These are phyloP conservation scores for Lactarius deliciosus DNA, from an alignment of 768 basidiomycete genomes.

Conservation along the genomic window DNA sequence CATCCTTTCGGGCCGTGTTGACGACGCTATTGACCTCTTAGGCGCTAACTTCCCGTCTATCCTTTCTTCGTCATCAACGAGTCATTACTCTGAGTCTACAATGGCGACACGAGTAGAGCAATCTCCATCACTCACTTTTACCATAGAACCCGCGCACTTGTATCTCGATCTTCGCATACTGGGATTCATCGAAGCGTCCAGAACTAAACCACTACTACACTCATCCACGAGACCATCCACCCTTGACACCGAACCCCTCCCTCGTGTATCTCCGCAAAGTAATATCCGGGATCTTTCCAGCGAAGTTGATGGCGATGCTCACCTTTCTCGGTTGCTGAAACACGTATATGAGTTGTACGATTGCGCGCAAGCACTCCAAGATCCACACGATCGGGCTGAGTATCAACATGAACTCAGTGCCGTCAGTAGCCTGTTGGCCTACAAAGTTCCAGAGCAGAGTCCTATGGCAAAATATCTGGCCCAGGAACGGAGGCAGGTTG, in stretches of 20 bases:
- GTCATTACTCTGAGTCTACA: not conserved
- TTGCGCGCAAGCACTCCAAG: conserved; percentile 54
- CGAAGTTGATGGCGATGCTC: conserved; percentile 38
- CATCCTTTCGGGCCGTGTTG: conserved; percentile 75
- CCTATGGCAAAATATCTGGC: conserved; percentile 73
- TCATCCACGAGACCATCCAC: conserved; percentile 27
- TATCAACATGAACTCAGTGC: conserved; percentile 72
- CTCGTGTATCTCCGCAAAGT: conserved; percentile 23
- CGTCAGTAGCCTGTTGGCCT: conserved; percentile 81
- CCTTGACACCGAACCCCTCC: conserved; percentile 24
- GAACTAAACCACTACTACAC: conserved; percentile 63
- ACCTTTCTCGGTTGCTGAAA: conserved; percentile 50
- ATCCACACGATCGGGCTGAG: conserved; percentile 52
- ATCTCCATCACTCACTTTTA: conserved; percentile 48
- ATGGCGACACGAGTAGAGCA: conserved; percentile 22
- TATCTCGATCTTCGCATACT: conserved; percentile 84
- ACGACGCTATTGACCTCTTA: conserved; percentile 64
- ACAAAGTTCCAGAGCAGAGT: conserved; percentile 75
- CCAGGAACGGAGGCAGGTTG: conserved; percentile 71
- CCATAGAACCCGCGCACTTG: conserved; percentile 73
- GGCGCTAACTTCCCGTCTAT: conserved; percentile 76
- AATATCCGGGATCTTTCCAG: conserved; percentile 33
- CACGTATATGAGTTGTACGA: conserved; percentile 68
- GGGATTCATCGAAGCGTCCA: conserved; percentile 82
- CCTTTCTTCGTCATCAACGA: conserved; percentile 37